Base-by-base conservation (phyloP, 2,329 filamentous ascomycete genomes). In the Graphilbum sp. region DNA sequence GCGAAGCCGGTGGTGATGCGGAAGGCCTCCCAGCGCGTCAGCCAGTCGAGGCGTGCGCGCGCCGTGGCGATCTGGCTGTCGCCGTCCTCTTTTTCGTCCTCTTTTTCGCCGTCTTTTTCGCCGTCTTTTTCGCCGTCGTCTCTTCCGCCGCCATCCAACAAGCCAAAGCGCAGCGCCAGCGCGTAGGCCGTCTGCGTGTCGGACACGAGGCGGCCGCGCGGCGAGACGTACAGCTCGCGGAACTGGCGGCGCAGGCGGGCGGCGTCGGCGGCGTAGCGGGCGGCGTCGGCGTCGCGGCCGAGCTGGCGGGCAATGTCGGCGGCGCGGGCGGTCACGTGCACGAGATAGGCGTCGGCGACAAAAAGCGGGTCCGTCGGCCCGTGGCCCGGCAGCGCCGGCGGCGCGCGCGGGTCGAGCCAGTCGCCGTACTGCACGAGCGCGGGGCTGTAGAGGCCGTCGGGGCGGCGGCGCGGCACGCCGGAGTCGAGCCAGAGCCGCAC, bases 371-470 rank as follows among this genome's bases (percentile, higher is more conserved):
- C 51, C 0, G 58, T 61, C 13, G 46, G 51, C 1, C 50, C 53
- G 11, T 47, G 40, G 15, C 46, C 53, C 0, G 59, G 56, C 21
- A 54, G 44, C 6, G 51, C 45, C 3, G 54, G 47, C 3, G 59
- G 57, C 1, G 59, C 56, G 15, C 47, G 47, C 3, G 59, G 59
- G 42, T 61, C 59, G 3, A 62, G 53, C 59, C 59, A 62, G 45
- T 62, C 59, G 13, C 54, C 56, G 7, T 55, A 49, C 47, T 61
- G 56, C 40, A 48, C 53, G 6, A 39, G 35, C 18, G 47, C 44
- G 9, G 44, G 41, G 34, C 54, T 49, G 58, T 57, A 62, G 1
- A 60, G 52, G 5, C 52, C 50, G 23, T 52, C 52, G 1, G 32
- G 7, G 9, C 46, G 49, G 11, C 53, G 47, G n/a, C n/a, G n/a